Base-by-base conservation (phyloP, 2,329 filamentous ascomycete genomes). In the Diaporthe citriasiana region DNA sequence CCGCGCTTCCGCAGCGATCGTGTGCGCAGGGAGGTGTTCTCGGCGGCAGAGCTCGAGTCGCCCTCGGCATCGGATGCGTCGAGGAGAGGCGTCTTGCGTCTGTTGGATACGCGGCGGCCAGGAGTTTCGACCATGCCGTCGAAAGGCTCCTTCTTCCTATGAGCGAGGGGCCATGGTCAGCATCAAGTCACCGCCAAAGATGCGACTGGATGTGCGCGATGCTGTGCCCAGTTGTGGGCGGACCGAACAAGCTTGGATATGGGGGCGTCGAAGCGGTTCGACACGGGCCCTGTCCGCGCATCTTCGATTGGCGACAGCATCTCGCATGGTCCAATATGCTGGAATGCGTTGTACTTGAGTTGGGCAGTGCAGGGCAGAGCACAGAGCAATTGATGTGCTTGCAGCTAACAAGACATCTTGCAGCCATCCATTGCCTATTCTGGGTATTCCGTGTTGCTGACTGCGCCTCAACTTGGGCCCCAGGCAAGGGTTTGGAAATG, bases 61-160 rank as follows among this genome's bases (percentile, higher is more conserved):
- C 84, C 84, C 71, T 89, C 88, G 74, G 82, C 82, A 73, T 88
- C 88, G 53, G 85, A 84, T 50, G 79, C 77, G 33, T 87, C 86
- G 68, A 83, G 78, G 47, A 87, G 83, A 33, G 86, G 86, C 13
- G 87, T 84, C 79, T 88, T 89, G 78, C 89, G 87, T 78, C 87
- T 85, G 59, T 84, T 83, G 73, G 85, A 84, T 42, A 72, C 71
- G 56, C 84, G 82, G 56, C 87, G 87, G 55, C 82, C 78, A 35
- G 89, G 89, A 12, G 89, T 91, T 81, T 90, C 88, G 75, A 91
- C 83, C 89, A 91, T 90, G 78, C 89, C 89, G 47, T 89, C 86
- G 78, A 90, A 91, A 73, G 89, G 86, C 80, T 90, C 89, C 82
- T 89, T 90, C 82, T 91, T 91, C 77, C 89, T 91, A 71, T 69